A percentile compares a stretch with the other conserved stretches of the same genome.
Conservation (phyloP, 148 eudicot genomes). For the Dianthus caryophyllus region DNA sequence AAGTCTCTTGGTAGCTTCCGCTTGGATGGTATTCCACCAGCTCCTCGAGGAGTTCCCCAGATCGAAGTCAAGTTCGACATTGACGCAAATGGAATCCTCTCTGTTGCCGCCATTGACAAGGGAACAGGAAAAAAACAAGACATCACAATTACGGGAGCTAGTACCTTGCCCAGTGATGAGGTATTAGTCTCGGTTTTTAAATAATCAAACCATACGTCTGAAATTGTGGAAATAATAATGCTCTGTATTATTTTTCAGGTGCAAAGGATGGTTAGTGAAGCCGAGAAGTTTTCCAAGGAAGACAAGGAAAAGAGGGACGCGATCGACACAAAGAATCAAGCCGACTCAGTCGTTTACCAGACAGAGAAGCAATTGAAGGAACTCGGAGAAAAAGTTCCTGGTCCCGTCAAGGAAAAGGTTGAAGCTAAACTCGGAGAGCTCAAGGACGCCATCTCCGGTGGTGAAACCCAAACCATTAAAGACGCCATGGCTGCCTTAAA, state of each 20-base stretch:
- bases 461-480: conserved; percentile 67
- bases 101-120: conserved; percentile 80
- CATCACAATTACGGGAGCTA: conserved; percentile 92
- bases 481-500: conserved; percentile 89
- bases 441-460: conserved; percentile 69
- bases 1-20: conserved; percentile 96
- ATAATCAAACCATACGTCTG: too few relatives aligned
- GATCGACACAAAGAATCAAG: conserved; percentile 93
- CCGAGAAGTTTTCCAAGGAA: conserved; percentile 74
- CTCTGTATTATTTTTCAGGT: conserved; percentile 64
- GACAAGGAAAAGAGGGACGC: conserved; percentile 98
- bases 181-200: conserved; percentile 39
- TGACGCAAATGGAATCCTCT: conserved; percentile 86
- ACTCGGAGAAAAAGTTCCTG: conserved; percentile 91
- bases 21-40: conserved; percentile 92
- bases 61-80: conserved; percentile 95
- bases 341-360: conserved; percentile 87
- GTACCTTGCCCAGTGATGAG: conserved; percentile 88
- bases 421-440: conserved; percentile 84
- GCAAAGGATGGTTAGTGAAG: conserved; percentile 81
- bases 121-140: conserved; percentile 96
- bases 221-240: neutral
- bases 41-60: conserved; percentile 91
- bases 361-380: conserved; percentile 91
- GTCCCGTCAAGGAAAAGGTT: conserved; percentile 76